Evolutionary conservation across 2,329 filamentous ascomycete genomes (phyloP), one percentile per base, ranked within the genome.

Genomic region (Apiospora pterosperma): DNA sequence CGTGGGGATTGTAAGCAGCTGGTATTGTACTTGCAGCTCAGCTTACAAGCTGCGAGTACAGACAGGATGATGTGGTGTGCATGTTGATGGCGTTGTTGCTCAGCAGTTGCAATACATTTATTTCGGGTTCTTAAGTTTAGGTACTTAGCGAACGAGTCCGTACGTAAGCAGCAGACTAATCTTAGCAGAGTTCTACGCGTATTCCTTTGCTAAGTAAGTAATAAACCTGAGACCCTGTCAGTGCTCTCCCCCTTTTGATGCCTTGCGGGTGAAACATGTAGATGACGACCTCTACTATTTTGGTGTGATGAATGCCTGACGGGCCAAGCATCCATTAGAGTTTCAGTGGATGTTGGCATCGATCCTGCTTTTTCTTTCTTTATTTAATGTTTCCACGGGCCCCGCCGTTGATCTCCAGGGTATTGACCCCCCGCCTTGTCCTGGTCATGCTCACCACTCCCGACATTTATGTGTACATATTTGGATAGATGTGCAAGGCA

Each of bases 331-430:
- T 55, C 48, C 6, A 48, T 55, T 55, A 55, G 48, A 55, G 48
- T 55, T 55, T 55, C 48, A 12, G 48, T 55, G 48, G 48, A 55
- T 55, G 48, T 34, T 55, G 48, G 28, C 48, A 55, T n/a, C 48
- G 48, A 55, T 55, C 48, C 48, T 55, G 48, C 48, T 55, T 55
- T 55, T 34, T 25, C 34, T 55, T 55, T n/a, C n/a, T n/a, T n/a
- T n/a, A n/a, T n/a, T n/a, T n/a, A n/a, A n/a, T n/a, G 28, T 34
- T 34, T 34, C 28, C n/a, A 16, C 48, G 48, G 48, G 48, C 11
- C 48, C 42, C 42, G 41, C 12, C 48, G 48, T 55, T 55, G 48
- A 55, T 55, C 48, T 55, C 34, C 48, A 55, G 48, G 48, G 48
- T 55, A 55, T 55, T 19, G n/a, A 25, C 48, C 16, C 48, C 34